Evolutionary conservation across 2,329 filamentous ascomycete species (phyloP), one percentile per base, ranked within the genome.

Genomic region (Aspergillus niger): DNA sequence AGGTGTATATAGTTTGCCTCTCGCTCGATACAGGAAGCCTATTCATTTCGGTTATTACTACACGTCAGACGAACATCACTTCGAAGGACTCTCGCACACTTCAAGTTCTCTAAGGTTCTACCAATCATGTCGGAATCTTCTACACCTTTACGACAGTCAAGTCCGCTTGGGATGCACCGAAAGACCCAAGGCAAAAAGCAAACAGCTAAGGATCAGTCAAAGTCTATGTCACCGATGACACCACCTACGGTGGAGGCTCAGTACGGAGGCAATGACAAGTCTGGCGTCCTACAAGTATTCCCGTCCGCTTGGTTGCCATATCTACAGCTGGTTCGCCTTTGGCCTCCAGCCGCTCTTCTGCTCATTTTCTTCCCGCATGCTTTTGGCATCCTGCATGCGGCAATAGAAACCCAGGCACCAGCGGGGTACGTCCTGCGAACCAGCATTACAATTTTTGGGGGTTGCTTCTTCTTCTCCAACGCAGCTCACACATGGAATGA

Each of bases 341-440:
- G 95, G 76, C 95, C 92, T 70, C 91, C 91, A 1, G 85, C 88
- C 0, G 91, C 91, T 47, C 90, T 91, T 1, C 91, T 92, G 78
- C 95, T 96, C 73, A 86, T 96, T 62, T 94, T 89, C 80, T 91
- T 94, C 69, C 92, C 92, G 20, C 94, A 92, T 70, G 81, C 94
- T 15, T 96, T 92, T 80, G 93, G 91, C 60, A 94, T 91, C 0
- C 83, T 96, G 2, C 61, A 59, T 53, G 61, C 61, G n/a, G 55
- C 61, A 3, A 48, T 59, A 2, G 82, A 15, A 20, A 48, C 28
- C 89, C 89, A 0, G 82, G 94, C 69, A 81, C 85, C 5, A 72
- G 75, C 2, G 89, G 89, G 0, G 83, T 49, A 95, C 70, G 82
- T 86, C 2, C 11, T 59, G 20, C 44, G 38, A 11, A 38, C 58